Evolutionary conservation across 108 stramenopile species (phyloP), one percentile per base, ranked within the genome.

Genomic region (Schizochytrium sp.): DNA sequence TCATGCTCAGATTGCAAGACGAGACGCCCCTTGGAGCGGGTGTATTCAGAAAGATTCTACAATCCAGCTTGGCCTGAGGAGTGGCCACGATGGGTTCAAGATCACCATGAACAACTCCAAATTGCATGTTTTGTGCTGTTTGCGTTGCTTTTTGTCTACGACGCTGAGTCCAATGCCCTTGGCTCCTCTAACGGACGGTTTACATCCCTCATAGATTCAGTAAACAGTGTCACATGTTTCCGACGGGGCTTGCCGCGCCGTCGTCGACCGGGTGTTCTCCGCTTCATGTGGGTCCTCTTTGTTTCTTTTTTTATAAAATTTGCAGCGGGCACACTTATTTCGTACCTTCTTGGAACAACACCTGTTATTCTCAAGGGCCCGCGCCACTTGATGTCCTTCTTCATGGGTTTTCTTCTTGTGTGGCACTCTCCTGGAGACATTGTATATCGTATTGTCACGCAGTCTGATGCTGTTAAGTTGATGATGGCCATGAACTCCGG

Each of bases 291-390:
- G 61, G 44, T 12, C 4, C 46, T 61, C 88, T 88, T 44, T 13
- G 45, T 55, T 3, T 64, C n/a, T 41, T 40, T 88, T 19, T 17
- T 44, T n/a, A n/a, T 45, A 45, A 88, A 88, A 53, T 88, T 64
- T 40, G 88, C 19, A 3, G 44, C 88, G 4, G 50, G 55, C 17
- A 46, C 61, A 49, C 0, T 88, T 28, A 55, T 61, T 3, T 88
- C 88, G 15, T 5, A 55, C 38, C 7, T 88, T 5, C 17, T 88
- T 38, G 61, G 60, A 49, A 44, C 88, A 4, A 88, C 61, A 3
- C 88, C 88, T 5, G 88, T 88, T 12, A 88, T 88, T 15, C 49
- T 88, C 61, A 88, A 88, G 88, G 88, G 88, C 49, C 61, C 61
- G 0, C 88, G 88, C 44, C 88, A 88, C 88, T 7, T 88, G 44